These are phyloP conservation scores for Populus pruinosa DNA, from an alignment of 345 rosid species.

Conservation along the genomic window DNA sequence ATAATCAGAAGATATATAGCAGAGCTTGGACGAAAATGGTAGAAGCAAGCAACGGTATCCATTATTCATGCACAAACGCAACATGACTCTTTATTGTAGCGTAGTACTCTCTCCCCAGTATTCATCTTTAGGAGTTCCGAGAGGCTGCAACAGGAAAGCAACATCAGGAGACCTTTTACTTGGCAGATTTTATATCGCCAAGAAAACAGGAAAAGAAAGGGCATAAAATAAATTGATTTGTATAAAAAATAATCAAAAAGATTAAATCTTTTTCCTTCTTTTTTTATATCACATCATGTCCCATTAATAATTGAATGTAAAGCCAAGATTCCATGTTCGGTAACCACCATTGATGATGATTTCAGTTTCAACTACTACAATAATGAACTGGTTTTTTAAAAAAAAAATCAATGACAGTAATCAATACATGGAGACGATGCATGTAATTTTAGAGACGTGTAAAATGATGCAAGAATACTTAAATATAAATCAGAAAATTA, in stretches of 20 bases:
- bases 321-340: too few species aligned
- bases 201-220: not conserved
- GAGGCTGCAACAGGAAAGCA: not conserved
- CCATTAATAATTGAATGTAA: too few species aligned
- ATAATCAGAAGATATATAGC: not conserved
- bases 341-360: not conserved
- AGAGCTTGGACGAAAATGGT: not conserved
- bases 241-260: not conserved
- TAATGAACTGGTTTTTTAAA: not conserved
- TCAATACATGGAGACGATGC: too few species aligned
- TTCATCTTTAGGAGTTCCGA: not conserved
- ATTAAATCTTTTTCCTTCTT: too few species aligned
- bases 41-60: not conserved
- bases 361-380: not conserved
- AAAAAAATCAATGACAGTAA: too few species aligned
- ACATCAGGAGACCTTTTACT: not conserved
- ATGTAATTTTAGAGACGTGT: too few species aligned
- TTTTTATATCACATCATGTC: not conserved
- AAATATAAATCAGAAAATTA: too few species aligned
- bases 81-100: not conserved
- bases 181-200: not conserved
- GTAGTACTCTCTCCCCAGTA: not conserved
- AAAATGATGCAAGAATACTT: too few species aligned
- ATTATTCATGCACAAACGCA: conserved; percentile 11
- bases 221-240: not conserved